phyloP scores from a whole-genome alignment of 257 asterid species.

The Solanum chiquidenum region DNA sequence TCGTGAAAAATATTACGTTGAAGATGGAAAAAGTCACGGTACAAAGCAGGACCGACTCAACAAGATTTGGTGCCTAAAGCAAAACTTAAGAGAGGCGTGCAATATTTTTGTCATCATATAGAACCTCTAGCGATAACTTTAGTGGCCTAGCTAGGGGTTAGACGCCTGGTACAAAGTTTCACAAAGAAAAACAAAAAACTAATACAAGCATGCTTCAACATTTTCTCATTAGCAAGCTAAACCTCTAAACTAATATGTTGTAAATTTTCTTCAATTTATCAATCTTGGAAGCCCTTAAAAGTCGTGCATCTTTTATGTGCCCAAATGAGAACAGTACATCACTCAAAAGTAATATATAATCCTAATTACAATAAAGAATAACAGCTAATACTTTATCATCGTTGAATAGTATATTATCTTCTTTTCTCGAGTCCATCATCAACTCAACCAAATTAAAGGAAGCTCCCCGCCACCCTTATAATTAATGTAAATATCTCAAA shows the following conservation, averaged over 20 bases:
- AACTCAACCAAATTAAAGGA: not conserved
- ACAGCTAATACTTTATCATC: not conserved
- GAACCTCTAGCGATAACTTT: not conserved
- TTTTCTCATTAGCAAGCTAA: not conserved
- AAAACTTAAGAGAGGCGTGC: not conserved
- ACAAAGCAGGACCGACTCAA: not conserved
- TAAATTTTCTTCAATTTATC: not conserved
- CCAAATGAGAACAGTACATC: not conserved
- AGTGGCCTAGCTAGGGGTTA: not conserved
- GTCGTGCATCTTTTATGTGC: not conserved
- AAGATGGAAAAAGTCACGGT: not conserved
- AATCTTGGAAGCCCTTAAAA: not conserved
- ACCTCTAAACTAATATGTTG: not conserved
- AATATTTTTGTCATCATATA: no score
- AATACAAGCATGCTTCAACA: not conserved
- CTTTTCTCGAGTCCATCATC: not conserved
- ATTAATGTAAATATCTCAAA: not conserved
- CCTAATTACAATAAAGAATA: not conserved
- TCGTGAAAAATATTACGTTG: no score
- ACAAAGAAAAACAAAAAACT: not conserved
- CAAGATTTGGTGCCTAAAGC: not conserved
- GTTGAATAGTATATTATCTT: not conserved
- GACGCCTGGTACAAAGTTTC: not conserved
- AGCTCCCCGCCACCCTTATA: not conserved
- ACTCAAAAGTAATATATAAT: not conserved